Evolutionary conservation across 2,329 filamentous ascomycete species (phyloP).

Genomic region (Botrytis aclada): DNA sequence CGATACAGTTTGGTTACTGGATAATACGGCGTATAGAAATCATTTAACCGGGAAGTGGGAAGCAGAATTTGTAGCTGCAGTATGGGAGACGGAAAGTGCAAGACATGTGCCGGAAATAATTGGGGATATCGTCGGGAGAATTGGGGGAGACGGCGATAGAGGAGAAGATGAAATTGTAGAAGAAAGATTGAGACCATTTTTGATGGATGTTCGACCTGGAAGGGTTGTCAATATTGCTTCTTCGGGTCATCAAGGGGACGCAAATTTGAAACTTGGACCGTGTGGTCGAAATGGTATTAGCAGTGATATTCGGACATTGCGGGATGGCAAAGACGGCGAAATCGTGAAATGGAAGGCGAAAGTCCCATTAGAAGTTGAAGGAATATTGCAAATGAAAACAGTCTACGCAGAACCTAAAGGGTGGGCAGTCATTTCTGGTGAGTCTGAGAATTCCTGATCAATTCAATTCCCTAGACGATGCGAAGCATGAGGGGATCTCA

Average conservation of each 20-base stretch:
- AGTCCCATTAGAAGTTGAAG: slow-evolving; percentile 51
- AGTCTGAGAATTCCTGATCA: slow-evolving; percentile 18
- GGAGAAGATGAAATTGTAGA: slow-evolving; percentile 60
- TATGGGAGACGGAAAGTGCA: slow-evolving; percentile 71
- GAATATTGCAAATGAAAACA: slow-evolving; percentile 63
- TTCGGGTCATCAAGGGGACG: slow-evolving; percentile 38
- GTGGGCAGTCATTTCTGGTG: slow-evolving; percentile 78
- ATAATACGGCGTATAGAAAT: slow-evolving; percentile 77
- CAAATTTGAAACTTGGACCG: slow-evolving; percentile 59
- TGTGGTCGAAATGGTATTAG: slow-evolving; percentile 71
- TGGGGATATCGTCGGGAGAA: slow-evolving; percentile 63
- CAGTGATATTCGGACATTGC: slow-evolving; percentile 56
- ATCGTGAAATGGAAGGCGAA: slow-evolving; percentile 47
- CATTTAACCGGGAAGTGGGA: slow-evolving; percentile 58
- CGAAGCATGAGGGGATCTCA: not conserved
- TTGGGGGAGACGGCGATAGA: slow-evolving; percentile 60
- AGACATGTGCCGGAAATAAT: slow-evolving; percentile 66
- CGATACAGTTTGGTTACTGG: slow-evolving; percentile 83
- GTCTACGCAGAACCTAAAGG: slow-evolving; percentile 73
- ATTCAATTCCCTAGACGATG: too few relatives aligned
- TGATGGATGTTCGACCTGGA: slow-evolving; percentile 71
- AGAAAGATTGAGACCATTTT: slow-evolving; percentile 69
- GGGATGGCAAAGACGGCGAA: slow-evolving; percentile 46
- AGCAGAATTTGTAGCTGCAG: slow-evolving; percentile 78
- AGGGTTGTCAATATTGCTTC: slow-evolving; percentile 65